phyloP scores from a whole-genome alignment of 345 rosid species.

The Linum usitatissimum region DNA sequence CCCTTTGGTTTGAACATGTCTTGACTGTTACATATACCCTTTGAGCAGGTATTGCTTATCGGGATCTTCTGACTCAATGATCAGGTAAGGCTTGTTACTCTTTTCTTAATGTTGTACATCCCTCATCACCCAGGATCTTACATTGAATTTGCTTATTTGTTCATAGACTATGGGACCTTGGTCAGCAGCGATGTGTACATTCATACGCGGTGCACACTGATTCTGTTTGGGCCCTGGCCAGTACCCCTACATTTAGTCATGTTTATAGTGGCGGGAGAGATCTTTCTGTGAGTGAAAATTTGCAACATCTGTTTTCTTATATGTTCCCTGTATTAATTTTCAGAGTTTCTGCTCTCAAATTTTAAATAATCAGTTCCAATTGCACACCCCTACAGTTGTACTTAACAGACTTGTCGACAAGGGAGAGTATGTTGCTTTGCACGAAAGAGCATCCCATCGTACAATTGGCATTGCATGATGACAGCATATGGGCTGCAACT shows the following conservation, averaged over 20 bases:
- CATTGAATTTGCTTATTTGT: conserved; percentile 18
- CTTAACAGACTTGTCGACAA: conserved; percentile 89
- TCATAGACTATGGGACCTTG: conserved; percentile 94
- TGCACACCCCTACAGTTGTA: conserved; percentile 49
- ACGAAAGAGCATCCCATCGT: conserved; percentile 77
- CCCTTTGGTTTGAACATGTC: background rate
- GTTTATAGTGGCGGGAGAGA: conserved; percentile 99
- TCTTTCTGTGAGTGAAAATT: conserved; percentile 63
- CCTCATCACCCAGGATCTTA: conserved; percentile 9
- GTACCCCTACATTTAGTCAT: conserved; percentile 84
- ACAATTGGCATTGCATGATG: conserved; percentile 83
- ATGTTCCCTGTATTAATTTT: background rate
- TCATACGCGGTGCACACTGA: conserved; percentile 99
- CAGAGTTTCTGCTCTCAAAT: conserved; percentile 6
- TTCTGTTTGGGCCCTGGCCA: conserved; percentile 99
- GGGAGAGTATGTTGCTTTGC: conserved; percentile 94
- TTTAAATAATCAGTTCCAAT: conserved; percentile 11
- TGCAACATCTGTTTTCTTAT: conserved; percentile 7
- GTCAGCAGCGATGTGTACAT: conserved; percentile 97
- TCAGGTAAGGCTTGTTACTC: conserved; percentile 46
- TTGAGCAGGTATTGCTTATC: conserved; percentile 86
- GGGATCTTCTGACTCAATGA: conserved; percentile 98
- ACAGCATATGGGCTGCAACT: conserved; percentile 87
- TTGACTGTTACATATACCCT: conserved; percentile 9
- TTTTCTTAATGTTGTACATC: conserved; percentile 5